Base-by-base conservation (phyloP, 2,329 filamentous ascomycete species). In the Lanzia echinophila region DNA sequence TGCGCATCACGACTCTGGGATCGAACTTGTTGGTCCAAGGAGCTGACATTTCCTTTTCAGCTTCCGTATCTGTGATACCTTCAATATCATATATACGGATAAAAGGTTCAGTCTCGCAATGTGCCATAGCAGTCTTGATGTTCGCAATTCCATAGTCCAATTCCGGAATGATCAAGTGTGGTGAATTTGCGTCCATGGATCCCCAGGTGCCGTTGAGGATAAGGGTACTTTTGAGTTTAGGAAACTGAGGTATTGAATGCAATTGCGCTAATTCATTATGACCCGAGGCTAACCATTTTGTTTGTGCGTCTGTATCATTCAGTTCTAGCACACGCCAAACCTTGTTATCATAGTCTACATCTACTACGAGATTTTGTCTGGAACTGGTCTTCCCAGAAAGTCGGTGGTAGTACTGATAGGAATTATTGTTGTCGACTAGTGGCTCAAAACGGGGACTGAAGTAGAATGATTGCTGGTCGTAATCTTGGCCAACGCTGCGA, bases 321-420 rank as follows among this genome's bases (percentile, higher is more conserved):
- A 50, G 31, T 6, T 45, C 1, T 7, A 44, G 8, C 33, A 39
- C 13, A 6, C 52, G 39, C 52, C 52, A 54, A 8, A 17, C 15
- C 2, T 31, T 10, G 17, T 50, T 39, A 5, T 54, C 46, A 22
- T 38, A 15, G 38, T 54, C 52, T 5, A 54, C 47, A 45, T 54
- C 52, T 10, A 54, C n/a, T n/a, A 31, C 47, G 11, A 39, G 10
- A 39, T 50, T n/a, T n/a, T 20, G 31, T 2, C 15, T 28, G 12
- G 28, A 31, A 13, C 11, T 20, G 6, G 39, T 15, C 15, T 31
- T 44, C 3, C 52, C 52, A 6, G 52, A 50, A 20, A 54, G 50
- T 15, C 52, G 46, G 43, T 54, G 32, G 22, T 45, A 54, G 39
- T 54, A 54, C 31, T 54, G 52, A 28, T 38, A 54, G 8, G 39